Base-by-base conservation (phyloP, 2,329 filamentous ascomycete species). In the Pyrenophora tritici-repentis region DNA sequence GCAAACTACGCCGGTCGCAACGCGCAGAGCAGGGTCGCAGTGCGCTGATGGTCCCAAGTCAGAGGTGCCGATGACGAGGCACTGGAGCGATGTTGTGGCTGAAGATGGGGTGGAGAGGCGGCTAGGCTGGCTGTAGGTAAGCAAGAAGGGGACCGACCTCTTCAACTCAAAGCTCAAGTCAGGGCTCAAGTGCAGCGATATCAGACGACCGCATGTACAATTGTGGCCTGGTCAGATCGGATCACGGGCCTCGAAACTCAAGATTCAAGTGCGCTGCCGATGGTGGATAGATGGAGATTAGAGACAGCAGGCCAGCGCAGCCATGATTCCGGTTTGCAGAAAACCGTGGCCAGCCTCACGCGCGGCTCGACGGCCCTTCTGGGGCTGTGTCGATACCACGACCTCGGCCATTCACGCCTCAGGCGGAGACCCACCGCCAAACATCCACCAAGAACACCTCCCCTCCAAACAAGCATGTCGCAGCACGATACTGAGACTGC, bases 61-160 rank as follows among this genome's bases (percentile, higher is more conserved):
- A 16, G 16, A 36, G 43, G 48, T 42, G 48, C 48, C 48, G 48
- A 51, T 46, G 48, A 36, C 48, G 43, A 47, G 43, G 38, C 40
- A 33, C 32, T 42, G 48, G 38, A 26, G 38, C 20, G 26, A 32
- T 42, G 37, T 51, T 47, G 48, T 51, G 48, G 48, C 48, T 51
- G 48, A 51, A 43, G 46, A 43, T 18, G 42, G 42, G 43, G 38
- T 38, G 43, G 43, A 26, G 34, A 36, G 42, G 37, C 31, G 37
- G 26, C 48, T 34, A 45, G 47, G 41, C 18, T 20, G 47, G 41
- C 42, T 44, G 26, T 24, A 40, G 35, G 41, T 37, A 45, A 43
- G 31, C 47, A 45, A 16, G 36, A 29, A 12, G 40, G 32, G 12
- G 22, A 31, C 16, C n/a, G 18, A 20, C 18, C 3, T 20, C 18